These are phyloP conservation scores for Lepraria neglecta DNA, from an alignment of 495 filamentous ascomycete species.

Conservation along the genomic window DNA sequence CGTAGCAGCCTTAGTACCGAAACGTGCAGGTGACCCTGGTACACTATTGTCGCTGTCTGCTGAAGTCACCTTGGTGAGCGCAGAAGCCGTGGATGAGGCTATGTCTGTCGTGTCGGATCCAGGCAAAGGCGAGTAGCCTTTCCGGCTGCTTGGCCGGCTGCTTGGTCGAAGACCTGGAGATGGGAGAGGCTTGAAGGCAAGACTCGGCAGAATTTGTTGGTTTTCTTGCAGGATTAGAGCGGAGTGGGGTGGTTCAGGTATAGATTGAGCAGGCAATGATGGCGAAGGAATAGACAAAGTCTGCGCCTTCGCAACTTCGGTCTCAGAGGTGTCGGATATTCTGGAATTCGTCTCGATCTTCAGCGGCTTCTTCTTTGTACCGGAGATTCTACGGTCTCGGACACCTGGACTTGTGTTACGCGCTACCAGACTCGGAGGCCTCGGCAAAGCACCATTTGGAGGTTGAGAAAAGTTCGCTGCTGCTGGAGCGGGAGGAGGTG, in stretches of 20 bases:
- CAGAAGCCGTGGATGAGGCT: conserved; percentile 21
- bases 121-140: conserved; percentile 28
- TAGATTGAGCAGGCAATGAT: conserved; percentile 26
- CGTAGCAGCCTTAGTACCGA: conserved; percentile 46
- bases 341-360: conserved; percentile 77
- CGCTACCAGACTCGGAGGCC: conserved; percentile 36
- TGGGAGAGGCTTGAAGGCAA: conserved; percentile 14
- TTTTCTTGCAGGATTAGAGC: conserved; percentile 25
- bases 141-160: conserved; percentile 21
- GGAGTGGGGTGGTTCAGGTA: conserved; percentile 24
- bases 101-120: conserved; percentile 23
- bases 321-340: conserved; percentile 33
- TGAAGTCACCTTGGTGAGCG: conserved; percentile 38
- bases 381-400: conserved; percentile 73
- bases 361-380: conserved; percentile 67
- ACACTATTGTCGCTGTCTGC: conserved; percentile 39
- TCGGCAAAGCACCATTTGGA: conserved; percentile 23
- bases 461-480: conserved; percentile 28
- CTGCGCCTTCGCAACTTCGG: conserved; percentile 40
- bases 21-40: conserved; percentile 43
- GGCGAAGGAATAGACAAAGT: conserved; percentile 31
- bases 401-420: conserved; percentile 51
- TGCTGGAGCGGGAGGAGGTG: conserved; percentile 33
- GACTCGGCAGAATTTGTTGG: conserved; percentile 19
- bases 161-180: conserved; percentile 11